Evolutionary conservation across 2,329 filamentous ascomycete species (phyloP), one percentile per base, ranked within the genome.

Genomic region (Fusarium sp.): DNA sequence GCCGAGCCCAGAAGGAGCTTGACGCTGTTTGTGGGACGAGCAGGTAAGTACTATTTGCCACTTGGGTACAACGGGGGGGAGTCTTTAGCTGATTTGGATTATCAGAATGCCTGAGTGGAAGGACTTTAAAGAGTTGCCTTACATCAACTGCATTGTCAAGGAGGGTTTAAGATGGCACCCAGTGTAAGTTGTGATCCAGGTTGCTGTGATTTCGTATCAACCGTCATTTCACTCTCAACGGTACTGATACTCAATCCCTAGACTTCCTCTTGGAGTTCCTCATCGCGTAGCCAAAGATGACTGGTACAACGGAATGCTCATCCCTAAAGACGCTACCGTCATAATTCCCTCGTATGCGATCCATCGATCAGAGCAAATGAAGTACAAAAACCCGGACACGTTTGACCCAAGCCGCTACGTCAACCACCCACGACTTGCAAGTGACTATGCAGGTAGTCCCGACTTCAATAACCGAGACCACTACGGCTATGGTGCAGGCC

Each of bases 41-140:
- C 15, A 49, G 46, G 46, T 49, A 6, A 2, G 21, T 19, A 23
- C 5, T 4, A 4, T 21, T 29, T 9, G 8, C 19, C 11, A 0
- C 0, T 14, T 19, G 4, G 7, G 10, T 14, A 14, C 9, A 27
- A 45, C 27, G n/a, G n/a, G 4, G 4, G 5, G 0, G 5, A 12
- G 16, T 25, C 7, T 2, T 44, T 19, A 19, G 0, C 42, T 14
- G 9, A 45, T 25, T 11, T 45, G 42, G 16, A 1, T 25, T 8
- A 9, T 2, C 1, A 48, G 46, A 49, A 33, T 14, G 29, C 46
- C 46, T 12, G 10, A 31, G 16, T 49, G 46, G 46, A 12, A 6
- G 10, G 29, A 23, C 16, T 49, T 49, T 10, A 33, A 49, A 21
- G 27, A 19, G 2, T 12, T 49, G 7, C 29, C 46, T 0, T 49